These are phyloP conservation scores for Alternaria metachromatica DNA, from an alignment of 2,329 filamentous ascomycete species.

Conservation along the genomic window DNA sequence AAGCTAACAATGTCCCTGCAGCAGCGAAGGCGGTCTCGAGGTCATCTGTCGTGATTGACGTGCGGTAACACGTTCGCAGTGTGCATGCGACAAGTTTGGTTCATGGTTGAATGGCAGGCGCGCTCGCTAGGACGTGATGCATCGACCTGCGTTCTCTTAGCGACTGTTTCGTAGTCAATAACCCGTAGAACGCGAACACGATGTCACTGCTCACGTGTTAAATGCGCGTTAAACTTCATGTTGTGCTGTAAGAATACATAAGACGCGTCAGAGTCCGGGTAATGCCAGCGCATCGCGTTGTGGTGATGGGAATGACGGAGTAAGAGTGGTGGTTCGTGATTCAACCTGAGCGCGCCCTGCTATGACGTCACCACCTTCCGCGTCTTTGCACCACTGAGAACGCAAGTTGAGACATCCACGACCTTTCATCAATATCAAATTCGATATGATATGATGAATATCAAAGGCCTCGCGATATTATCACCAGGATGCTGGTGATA, in stretches of 20 bases:
- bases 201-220: background rate
- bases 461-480: background rate
- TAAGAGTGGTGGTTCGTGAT: background rate
- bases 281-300: background rate
- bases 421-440: background rate
- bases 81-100: background rate
- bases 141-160: background rate
- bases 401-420: background rate
- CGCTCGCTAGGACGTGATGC: background rate
- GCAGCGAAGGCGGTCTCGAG: background rate
- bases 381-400: background rate
- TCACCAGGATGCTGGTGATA: background rate
- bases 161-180: background rate
- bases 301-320: background rate
- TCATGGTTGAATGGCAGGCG: background rate
- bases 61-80: background rate
- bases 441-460: background rate
- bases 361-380: background rate
- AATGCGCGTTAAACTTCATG: background rate
- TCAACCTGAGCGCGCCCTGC: background rate
- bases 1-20: background rate
- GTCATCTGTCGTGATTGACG: background rate
- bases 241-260: background rate
- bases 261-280: background rate
- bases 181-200: background rate